phyloP scores from a whole-genome alignment of 2,329 filamentous ascomycete genomes.

The Teratosphaeria zuluensis region DNA sequence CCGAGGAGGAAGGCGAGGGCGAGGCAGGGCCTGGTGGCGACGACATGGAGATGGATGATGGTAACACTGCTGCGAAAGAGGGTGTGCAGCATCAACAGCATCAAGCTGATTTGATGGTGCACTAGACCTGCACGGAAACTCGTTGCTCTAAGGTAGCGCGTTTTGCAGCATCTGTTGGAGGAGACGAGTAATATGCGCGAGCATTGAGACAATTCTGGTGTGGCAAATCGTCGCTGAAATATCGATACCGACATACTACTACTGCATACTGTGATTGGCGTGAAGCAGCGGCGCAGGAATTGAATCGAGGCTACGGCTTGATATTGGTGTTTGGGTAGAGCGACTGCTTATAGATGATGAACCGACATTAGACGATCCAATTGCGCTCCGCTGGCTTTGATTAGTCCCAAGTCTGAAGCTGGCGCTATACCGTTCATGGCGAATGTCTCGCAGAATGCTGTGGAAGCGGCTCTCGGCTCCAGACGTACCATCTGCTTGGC shows the following conservation, averaged over 20 bases:
- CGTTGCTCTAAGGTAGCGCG: not conserved
- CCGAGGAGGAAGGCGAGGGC: conserved; percentile 20
- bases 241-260: not conserved
- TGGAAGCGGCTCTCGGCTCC: not conserved
- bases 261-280: not conserved
- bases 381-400: not conserved
- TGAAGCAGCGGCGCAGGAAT: not conserved
- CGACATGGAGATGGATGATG: conserved; percentile 23
- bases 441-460: not conserved
- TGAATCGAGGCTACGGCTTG: not conserved
- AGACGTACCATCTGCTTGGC: not conserved
- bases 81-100: conserved; percentile 4
- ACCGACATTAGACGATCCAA: not conserved
- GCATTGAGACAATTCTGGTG: not conserved
- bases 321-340: not conserved
- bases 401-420: not conserved
- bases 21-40: conserved; percentile 12
- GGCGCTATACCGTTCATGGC: not conserved
- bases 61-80: conserved; percentile 7
- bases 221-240: not conserved
- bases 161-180: not conserved
- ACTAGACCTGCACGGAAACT: conserved; percentile 6
- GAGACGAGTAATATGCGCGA: not conserved
- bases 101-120: conserved; percentile 18
- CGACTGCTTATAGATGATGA: not conserved